Conservation (phyloP, 306 rosid genomes). For the Pachyrhizus erosus region DNA sequence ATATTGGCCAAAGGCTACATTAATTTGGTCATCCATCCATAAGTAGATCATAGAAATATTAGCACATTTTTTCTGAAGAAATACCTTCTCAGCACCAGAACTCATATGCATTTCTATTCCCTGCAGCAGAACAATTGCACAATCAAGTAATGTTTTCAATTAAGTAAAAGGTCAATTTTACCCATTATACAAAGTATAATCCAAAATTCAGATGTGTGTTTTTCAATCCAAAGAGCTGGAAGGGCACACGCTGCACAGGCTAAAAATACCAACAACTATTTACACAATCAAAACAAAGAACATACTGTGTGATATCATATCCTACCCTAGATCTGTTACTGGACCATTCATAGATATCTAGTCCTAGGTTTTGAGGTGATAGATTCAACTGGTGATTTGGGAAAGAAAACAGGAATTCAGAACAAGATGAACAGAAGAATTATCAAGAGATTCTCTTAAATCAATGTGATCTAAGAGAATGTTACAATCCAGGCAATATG, state of each 20-base stretch:
- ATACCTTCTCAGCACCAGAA: slow-evolving; percentile 81
- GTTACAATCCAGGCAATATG: no score
- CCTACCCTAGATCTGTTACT: no score
- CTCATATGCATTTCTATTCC: slow-evolving; percentile 91
- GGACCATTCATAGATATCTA: not conserved
- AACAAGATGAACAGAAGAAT: no score
- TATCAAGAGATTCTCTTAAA: no score
- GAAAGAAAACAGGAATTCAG: no score
- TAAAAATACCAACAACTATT: slow-evolving; percentile 10
- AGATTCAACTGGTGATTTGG: no score
- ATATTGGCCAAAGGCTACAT: slow-evolving; percentile 55
- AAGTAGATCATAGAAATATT: slow-evolving; percentile 32
- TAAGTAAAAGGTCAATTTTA: not conserved
- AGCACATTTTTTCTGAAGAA: slow-evolving; percentile 43
- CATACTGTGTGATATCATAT: not conserved
- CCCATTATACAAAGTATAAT: slow-evolving; percentile 9
- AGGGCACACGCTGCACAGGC: not conserved
- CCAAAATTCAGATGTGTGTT: slow-evolving; percentile 20
- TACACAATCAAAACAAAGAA: slow-evolving; percentile 8
- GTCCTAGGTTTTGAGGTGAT: not conserved
- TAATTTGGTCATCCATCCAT: not conserved
- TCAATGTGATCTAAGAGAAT: no score
- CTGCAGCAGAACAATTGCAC: slow-evolving; percentile 54
- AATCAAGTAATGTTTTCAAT: slow-evolving; percentile 15
- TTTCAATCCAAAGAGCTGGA: slow-evolving; percentile 25